Conservation (phyloP, 495 filamentous ascomycete genomes). For the Rostrohypoxylon terebratum region DNA sequence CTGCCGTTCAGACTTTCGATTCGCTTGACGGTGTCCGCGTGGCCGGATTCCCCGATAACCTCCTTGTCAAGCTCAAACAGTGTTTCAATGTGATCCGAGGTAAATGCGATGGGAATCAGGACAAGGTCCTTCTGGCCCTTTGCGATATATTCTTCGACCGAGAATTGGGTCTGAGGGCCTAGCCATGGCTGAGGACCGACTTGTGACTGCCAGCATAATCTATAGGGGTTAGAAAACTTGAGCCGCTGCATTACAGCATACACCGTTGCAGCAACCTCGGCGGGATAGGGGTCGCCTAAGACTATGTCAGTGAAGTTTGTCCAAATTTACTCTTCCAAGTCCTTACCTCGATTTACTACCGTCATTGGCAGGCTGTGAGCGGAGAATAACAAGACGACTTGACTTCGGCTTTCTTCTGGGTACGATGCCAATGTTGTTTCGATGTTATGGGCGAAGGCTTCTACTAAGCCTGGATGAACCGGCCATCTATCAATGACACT, state of each 20-base stretch:
- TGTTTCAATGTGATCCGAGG: conserved; percentile 98
- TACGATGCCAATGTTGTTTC: conserved; percentile 85
- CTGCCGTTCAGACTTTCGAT: conserved; percentile 94
- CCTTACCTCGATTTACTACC: conserved; percentile 87
- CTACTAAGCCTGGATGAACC: conserved; percentile 85
- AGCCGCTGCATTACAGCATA: conserved; percentile 95
- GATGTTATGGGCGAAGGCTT: conserved; percentile 91
- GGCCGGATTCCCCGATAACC: conserved; percentile 89
- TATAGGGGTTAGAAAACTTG: conserved; percentile 86
- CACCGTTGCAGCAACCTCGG: conserved; percentile 97
- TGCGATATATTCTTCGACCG: conserved; percentile 88
- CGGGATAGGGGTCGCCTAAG: conserved; percentile 91
- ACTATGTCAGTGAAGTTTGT: conserved; percentile 38
- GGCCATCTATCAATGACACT: conserved; percentile 99
- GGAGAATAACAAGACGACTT: conserved; percentile 90
- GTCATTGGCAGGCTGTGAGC: conserved; percentile 97
- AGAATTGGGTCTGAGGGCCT: conserved; percentile 89
- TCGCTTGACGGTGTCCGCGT: conserved; percentile 82
- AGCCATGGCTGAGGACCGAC: conserved; percentile 96
- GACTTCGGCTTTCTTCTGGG: conserved; percentile 77
- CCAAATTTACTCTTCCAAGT: neutral
- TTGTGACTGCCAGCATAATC: conserved; percentile 97
- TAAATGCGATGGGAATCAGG: conserved; percentile 96
- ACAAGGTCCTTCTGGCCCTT: conserved; percentile 92
- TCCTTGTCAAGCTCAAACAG: conserved; percentile 95